Conservation (phyloP, 2,329 filamentous ascomycete species). For the Scopulariopsis brevicaulis region DNA sequence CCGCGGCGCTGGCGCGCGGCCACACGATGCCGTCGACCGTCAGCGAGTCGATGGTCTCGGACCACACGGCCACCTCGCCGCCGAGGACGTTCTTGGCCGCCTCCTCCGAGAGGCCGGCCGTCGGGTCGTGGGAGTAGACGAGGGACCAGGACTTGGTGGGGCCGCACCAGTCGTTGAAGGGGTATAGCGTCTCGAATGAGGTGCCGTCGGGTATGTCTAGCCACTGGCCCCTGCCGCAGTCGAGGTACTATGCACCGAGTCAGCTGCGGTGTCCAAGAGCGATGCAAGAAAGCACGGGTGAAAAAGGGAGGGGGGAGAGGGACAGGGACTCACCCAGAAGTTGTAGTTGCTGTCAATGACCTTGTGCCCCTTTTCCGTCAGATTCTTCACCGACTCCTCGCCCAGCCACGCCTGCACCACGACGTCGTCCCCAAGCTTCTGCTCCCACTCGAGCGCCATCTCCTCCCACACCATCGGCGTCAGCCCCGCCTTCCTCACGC, state of each 20-base stretch:
- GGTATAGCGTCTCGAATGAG: slow-evolving; percentile 42
- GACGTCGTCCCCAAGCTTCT: slow-evolving; percentile 58
- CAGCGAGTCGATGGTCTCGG: slow-evolving; percentile 64
- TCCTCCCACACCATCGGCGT: slow-evolving; percentile 82
- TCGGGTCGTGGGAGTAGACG: slow-evolving; percentile 71
- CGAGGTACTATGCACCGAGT: slow-evolving; percentile 49
- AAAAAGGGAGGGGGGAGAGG: background rate
- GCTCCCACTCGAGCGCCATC: slow-evolving; percentile 67
- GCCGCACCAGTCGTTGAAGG: slow-evolving; percentile 71
- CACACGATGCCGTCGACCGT: slow-evolving; percentile 68
- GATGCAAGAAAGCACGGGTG: background rate
- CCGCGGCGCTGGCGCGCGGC: slow-evolving; percentile 64
- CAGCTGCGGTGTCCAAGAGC: background rate
- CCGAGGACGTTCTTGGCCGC: slow-evolving; percentile 61
- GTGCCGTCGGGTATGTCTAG: slow-evolving; percentile 54
- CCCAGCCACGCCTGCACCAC: slow-evolving; percentile 73
- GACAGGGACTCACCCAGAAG: slow-evolving; percentile 50
- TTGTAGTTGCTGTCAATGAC: slow-evolving; percentile 68
- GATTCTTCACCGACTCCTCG: slow-evolving; percentile 44
- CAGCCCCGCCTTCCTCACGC: slow-evolving; percentile 52
- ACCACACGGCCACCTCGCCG: slow-evolving; percentile 74
- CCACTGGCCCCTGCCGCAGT: slow-evolving; percentile 75
- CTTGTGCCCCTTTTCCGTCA: slow-evolving; percentile 54
- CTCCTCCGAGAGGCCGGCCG: slow-evolving; percentile 47
- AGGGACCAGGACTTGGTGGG: slow-evolving; percentile 74